A percentile compares a stretch with the other conserved stretches of the same genome.
These are phyloP conservation scores for Sugiyamaella valdiviana DNA, from an alignment of 805 yeast genomes.

Conservation along the genomic window DNA sequence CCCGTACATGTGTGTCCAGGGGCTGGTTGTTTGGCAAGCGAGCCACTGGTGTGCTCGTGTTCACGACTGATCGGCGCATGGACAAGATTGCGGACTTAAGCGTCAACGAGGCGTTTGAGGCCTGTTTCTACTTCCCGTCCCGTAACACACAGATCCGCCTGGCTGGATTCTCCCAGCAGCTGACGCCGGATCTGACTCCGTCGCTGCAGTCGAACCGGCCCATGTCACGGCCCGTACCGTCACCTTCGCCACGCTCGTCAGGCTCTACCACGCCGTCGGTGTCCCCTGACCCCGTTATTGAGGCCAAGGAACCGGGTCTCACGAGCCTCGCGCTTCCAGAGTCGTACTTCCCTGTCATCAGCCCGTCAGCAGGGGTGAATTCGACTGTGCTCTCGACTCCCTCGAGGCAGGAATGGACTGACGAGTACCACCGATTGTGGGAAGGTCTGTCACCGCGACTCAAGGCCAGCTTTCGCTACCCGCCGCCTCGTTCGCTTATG, in stretches of 20 bases:
- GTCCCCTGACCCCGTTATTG: constrained; percentile 3
- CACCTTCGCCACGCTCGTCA: constrained; percentile 5
- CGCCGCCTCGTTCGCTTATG: constrained; percentile 60
- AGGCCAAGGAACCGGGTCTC: not conserved
- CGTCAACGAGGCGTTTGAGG: constrained; percentile 51
- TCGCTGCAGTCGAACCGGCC: constrained; percentile 11
- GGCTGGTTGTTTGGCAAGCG: constrained; percentile 71
- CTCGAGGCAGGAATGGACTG: constrained; percentile 56
- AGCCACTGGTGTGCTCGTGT: constrained; percentile 58
- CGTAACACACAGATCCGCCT: constrained; percentile 65
- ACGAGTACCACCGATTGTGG: constrained; percentile 64
- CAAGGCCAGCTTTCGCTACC: constrained; percentile 64
- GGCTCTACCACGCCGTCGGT: not conserved
- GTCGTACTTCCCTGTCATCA: constrained; percentile 16
- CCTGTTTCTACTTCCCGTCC: constrained; percentile 64
- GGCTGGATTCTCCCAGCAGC: constrained; percentile 54
- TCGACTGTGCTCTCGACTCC: constrained; percentile 38
- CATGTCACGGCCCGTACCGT: constrained; percentile 11
- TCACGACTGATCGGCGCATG: constrained; percentile 68
- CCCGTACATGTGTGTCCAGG: constrained; percentile 63
- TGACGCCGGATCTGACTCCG: constrained; percentile 30
- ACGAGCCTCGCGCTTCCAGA: constrained; percentile 10
- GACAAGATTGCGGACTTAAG: constrained; percentile 48
- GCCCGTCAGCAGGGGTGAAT: constrained; percentile 12
- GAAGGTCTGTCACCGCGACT: constrained; percentile 47